Evolutionary conservation across 75 land plant species (phyloP).

Genomic region (Picea sitchensis): DNA sequence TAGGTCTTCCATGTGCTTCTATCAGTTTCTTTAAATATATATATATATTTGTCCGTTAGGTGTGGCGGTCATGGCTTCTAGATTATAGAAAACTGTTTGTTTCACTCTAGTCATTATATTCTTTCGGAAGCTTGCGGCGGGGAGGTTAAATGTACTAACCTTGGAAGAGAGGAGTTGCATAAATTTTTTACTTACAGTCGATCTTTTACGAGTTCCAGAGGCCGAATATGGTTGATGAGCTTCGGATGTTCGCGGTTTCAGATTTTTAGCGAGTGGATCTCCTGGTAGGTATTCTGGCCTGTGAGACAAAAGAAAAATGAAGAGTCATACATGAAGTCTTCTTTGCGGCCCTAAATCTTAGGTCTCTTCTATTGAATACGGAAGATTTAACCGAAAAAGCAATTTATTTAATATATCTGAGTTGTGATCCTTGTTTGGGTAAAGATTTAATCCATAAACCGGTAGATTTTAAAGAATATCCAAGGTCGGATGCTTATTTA

Average conservation of each 20-base stretch:
- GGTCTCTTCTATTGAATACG: not conserved
- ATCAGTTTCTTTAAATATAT: not conserved
- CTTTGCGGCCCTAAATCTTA: not conserved
- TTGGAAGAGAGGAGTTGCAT: not conserved
- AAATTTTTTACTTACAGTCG: not conserved
- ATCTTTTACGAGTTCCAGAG: not conserved
- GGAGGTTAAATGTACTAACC: not conserved
- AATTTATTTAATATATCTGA: not conserved
- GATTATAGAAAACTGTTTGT: not conserved
- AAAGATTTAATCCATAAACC: too few species aligned
- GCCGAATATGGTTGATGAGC: not conserved
- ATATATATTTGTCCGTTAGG: not conserved
- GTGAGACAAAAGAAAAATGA: not conserved
- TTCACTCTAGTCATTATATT: not conserved
- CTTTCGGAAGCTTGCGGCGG: not conserved
- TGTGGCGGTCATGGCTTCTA: not conserved
- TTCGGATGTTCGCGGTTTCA: too few species aligned
- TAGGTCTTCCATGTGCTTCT: not conserved
- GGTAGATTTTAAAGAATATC: not conserved
- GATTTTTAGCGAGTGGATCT: not conserved
- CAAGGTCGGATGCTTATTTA: not conserved
- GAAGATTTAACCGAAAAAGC: not conserved
- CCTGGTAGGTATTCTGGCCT: not conserved
- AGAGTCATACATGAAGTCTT: not conserved
- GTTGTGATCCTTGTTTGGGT: not conserved